Evolutionary conservation across 345 rosid species (phyloP), one percentile per base, ranked within the genome.

Genomic region (Salix brachista): DNA sequence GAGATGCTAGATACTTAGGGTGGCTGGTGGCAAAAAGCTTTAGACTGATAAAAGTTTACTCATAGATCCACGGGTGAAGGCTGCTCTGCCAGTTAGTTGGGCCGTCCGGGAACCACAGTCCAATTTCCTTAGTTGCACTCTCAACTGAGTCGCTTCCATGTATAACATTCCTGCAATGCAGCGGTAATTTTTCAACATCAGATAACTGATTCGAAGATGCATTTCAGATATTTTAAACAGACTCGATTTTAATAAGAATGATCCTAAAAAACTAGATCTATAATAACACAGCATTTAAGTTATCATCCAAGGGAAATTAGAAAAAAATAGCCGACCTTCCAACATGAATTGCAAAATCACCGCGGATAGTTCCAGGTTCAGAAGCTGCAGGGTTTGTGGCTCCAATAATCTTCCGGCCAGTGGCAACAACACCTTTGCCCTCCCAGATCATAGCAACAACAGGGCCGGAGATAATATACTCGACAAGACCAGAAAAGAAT

Each of bases 381-480:
- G 98, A 86, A 0, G 87, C 90, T 0, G 97, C 89, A 34, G 99
- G 99, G 86, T 96, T 96, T 44, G 99, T 96, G n/a, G 96, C 99
- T 67, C 99, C 99, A 58, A 96, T 96, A 21, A 96, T 90, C 84
- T 87, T 93, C 61, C 99, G 84, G 11, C 98, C 98, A 0, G 98
- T 96, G n/a, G 80, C 18, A 12, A 96, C 99, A 67, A 91, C 94
- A 41, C 83, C 84, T 88, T 93, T 93, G 17, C 99, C 98, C 83
- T 96, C 97, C 99, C 99, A 96, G 72, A 92, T 70, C 99, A 93
- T 91, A 16, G 99, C 99, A 75, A 91, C 93, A 64, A 96, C 99
- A 1, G 99, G 97, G 18, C 99, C 99, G 0, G 98, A 96, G 61
- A 90, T 84, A 19, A 93, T 96, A 88, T 96, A 96, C 67, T 96